Percentiles rank a stretch among this genome's conserved stretches.
These are phyloP conservation scores for Kodamaea jinghongensis DNA, from an alignment of 805 yeast genomes.

Conservation along the genomic window DNA sequence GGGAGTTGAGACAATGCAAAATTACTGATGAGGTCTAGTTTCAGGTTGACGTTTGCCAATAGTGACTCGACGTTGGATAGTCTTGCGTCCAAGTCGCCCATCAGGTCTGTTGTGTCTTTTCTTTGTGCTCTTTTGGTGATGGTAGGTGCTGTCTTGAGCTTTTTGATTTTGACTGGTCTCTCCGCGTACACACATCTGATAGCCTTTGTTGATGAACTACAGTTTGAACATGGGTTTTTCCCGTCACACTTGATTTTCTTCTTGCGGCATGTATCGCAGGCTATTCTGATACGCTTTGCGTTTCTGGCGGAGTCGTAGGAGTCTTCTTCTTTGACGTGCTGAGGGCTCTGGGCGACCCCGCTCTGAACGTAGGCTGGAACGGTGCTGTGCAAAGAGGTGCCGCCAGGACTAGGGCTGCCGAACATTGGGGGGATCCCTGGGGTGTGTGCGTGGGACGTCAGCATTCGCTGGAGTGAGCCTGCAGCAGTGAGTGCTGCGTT, in stretches of 20 bases:
- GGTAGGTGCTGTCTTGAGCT: background rate
- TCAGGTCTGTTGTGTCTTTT: constrained; percentile 8
- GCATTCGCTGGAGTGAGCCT: constrained; percentile 6
- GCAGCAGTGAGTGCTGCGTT: constrained; percentile 6
- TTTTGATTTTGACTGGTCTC: constrained; percentile 11
- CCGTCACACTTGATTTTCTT: constrained; percentile 37
- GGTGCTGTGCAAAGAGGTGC: too few species aligned
- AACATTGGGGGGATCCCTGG: background rate
- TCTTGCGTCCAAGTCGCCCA: constrained; percentile 19
- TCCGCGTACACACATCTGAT: constrained; percentile 24
- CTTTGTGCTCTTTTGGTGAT: constrained; percentile 1
- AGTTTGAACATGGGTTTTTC: constrained; percentile 27
- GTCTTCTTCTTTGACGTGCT: background rate
- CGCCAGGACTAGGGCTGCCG: too few species aligned
- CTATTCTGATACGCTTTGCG: constrained; percentile 17
- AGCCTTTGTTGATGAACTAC: constrained; percentile 16
- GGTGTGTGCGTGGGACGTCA: background rate
- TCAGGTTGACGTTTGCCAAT: constrained; percentile 18
- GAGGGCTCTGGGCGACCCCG: background rate
- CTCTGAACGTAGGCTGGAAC: too few species aligned
- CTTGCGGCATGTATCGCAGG: constrained; percentile 32
- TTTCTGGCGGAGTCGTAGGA: background rate
- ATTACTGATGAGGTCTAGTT: constrained; percentile 14
- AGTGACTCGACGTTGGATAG: constrained; percentile 22
- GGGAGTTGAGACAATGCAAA: constrained; percentile 1